Evolutionary conservation across 768 basidiomycete species (phyloP).

Genomic region (Candolleomyces efflorescens): DNA sequence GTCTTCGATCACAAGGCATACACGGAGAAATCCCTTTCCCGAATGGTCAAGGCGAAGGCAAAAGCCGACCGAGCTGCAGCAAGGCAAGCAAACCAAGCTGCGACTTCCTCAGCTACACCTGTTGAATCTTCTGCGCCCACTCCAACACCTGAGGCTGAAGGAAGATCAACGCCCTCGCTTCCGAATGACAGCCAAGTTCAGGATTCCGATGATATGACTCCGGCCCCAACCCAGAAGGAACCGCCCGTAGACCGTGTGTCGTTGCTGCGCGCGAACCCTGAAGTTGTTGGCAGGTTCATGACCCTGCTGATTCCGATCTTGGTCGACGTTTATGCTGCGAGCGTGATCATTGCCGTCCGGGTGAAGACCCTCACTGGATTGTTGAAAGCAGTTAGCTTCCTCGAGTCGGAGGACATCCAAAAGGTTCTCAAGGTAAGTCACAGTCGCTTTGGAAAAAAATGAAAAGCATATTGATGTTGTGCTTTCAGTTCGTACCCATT

Average conservation of each 20-base stretch:
- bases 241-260: constrained; percentile 59
- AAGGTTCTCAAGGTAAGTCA: constrained; percentile 67
- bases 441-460: not conserved
- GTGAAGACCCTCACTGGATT: constrained; percentile 86
- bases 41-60: constrained; percentile 76
- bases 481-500: constrained; percentile 79
- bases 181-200: constrained; percentile 18
- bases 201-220: constrained; percentile 38
- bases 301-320: constrained; percentile 87
- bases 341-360: constrained; percentile 82
- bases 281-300: constrained; percentile 83
- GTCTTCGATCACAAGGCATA: constrained; percentile 92
- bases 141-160: constrained; percentile 19
- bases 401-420: constrained; percentile 72
- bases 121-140: constrained; percentile 7
- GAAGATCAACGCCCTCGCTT: constrained; percentile 17
- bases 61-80: constrained; percentile 77
- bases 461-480: not conserved
- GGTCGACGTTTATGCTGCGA: constrained; percentile 99
- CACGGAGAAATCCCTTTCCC: constrained; percentile 77
- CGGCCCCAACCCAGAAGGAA: constrained; percentile 31
- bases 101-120: constrained; percentile 10
- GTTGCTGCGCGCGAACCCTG: constrained; percentile 66
- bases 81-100: constrained; percentile 45
- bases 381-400: constrained; percentile 88